Conservation (phyloP, 805 yeast genomes). For the Hanseniaspora nectarophila region DNA sequence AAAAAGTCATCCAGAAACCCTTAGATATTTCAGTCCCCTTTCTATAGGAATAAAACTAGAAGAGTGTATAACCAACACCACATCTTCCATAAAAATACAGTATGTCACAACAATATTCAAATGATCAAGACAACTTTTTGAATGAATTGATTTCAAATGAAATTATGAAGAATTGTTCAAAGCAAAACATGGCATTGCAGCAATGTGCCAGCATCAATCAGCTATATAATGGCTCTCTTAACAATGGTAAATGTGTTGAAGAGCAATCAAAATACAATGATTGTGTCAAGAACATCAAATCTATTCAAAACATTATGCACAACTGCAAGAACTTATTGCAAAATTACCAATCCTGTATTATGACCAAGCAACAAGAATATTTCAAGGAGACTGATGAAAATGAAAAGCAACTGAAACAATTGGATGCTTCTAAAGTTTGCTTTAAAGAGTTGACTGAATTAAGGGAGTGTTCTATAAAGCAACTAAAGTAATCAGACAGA, state of each 20-base stretch:
- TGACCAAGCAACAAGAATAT: neutral
- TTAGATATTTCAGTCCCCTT: too few relatives aligned
- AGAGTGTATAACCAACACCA: too few relatives aligned
- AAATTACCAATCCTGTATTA: constrained; percentile 8
- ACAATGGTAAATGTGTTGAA: constrained; percentile 1
- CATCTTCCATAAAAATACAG: neutral
- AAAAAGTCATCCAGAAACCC: too few relatives aligned
- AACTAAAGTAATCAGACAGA: neutral
- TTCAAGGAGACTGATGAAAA: neutral
- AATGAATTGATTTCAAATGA: constrained; percentile 9
- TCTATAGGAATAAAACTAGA: too few relatives aligned
- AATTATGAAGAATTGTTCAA: constrained; percentile 11
- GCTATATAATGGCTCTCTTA: neutral
- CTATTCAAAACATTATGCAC: constrained; percentile 6
- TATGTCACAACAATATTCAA: constrained; percentile 10
- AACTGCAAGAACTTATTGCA: neutral
- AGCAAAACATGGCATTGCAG: constrained; percentile 7
- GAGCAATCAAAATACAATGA: constrained; percentile 1
- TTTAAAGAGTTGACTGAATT: constrained; percentile 3
- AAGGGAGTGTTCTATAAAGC: constrained; percentile 1
- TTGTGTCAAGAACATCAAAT: constrained; percentile 10
- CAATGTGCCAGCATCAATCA: constrained; percentile 4
- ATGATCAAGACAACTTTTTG: constrained; percentile 8
- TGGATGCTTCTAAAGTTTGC: constrained; percentile 6
- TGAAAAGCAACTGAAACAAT: neutral